Conservation (phyloP, 2,329 filamentous ascomycete species). For the Davidsoniella eucalypti region DNA sequence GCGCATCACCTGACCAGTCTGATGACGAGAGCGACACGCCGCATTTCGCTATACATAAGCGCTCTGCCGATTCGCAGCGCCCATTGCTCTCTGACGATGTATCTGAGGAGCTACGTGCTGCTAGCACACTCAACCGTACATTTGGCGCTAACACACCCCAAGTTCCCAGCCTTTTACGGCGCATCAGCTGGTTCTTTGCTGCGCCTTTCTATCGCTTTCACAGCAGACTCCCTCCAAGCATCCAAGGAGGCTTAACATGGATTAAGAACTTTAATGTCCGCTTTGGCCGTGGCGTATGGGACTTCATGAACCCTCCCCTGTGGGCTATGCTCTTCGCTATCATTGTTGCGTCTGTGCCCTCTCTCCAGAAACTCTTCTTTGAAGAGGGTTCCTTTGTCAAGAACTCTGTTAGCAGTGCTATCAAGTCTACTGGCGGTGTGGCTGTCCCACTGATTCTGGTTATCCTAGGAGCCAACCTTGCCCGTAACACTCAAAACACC, state of each 20-base stretch:
- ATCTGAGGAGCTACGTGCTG: neutral
- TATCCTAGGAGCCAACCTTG: constrained; percentile 85
- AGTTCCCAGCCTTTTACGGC: neutral
- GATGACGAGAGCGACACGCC: constrained; percentile 26
- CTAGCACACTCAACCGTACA: neutral
- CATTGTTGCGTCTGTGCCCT: constrained; percentile 72
- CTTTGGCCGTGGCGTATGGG: constrained; percentile 55
- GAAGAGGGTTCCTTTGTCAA: constrained; percentile 73
- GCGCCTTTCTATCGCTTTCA: neutral
- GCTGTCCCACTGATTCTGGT: constrained; percentile 92
- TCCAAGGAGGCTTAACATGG: neutral
- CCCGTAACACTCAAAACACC: constrained; percentile 69
- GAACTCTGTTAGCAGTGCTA: constrained; percentile 81
- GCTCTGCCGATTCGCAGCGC: constrained; percentile 7
- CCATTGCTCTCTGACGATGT: constrained; percentile 1
- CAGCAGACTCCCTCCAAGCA: neutral
- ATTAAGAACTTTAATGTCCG: constrained; percentile 16
- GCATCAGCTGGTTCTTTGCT: neutral
- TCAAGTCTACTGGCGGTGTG: constrained; percentile 72
- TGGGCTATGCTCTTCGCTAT: constrained; percentile 95
- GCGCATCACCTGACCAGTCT: constrained; percentile 31
- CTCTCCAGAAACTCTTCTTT: constrained; percentile 75
- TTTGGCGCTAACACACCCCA: neutral
- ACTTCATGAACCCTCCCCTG: constrained; percentile 95
- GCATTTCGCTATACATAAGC: constrained; percentile 5